Conservation (phyloP, 352 stramenopile species). For the Phytophthora sp. region DNA sequence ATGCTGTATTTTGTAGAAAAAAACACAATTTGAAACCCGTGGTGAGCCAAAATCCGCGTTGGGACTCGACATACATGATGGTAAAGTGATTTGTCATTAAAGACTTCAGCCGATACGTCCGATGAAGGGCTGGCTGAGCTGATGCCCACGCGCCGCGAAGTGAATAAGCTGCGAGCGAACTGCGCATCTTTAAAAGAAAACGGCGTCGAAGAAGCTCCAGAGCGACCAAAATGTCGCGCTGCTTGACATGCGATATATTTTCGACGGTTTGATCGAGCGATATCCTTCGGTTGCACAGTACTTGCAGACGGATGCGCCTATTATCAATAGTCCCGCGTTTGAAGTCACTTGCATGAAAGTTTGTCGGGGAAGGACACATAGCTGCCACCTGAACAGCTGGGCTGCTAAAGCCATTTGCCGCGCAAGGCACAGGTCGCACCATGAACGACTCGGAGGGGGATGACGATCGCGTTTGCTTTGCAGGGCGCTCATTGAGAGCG, state of each 20-base stretch:
- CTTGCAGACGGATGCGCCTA: neutral
- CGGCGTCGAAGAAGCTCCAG: no score
- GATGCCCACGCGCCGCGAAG: neutral
- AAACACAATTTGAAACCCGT: neutral
- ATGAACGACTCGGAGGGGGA: no score
- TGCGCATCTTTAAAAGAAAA: no score
- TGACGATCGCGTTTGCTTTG: no score
- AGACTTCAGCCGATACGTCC: neutral
- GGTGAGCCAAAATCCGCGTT: neutral
- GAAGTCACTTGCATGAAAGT: neutral
- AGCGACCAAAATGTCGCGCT: no score
- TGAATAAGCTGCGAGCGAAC: no score
- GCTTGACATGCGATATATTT: no score
- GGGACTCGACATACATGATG: slow-evolving; percentile 10
- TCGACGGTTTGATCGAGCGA: neutral
- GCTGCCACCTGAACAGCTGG: neutral
- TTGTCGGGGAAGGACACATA: neutral
- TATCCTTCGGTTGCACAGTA: neutral
- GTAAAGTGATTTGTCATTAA: slow-evolving; percentile 1
- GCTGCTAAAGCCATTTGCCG: no score
- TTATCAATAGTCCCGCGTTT: neutral
- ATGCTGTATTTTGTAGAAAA: no score
- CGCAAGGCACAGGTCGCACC: no score
- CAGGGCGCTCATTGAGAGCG: no score
- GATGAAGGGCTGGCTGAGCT: neutral